These are phyloP conservation scores for Centella asiatica DNA, from an alignment of 129 eudicot species.

Conservation along the genomic window DNA sequence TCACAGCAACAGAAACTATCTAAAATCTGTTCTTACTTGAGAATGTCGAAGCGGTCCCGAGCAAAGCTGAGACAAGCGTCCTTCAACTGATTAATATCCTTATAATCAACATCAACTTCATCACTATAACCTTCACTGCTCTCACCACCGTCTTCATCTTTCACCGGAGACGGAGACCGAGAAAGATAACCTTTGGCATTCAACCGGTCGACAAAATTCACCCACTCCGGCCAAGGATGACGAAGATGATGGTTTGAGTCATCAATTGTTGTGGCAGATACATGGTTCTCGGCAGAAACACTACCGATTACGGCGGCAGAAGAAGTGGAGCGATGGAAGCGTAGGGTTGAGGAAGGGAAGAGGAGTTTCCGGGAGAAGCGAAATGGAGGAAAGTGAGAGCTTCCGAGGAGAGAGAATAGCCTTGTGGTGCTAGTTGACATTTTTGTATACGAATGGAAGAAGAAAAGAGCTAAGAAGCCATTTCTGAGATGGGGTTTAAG, in stretches of 20 bases:
- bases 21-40: slow-evolving; percentile 31
- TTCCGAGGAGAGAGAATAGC: slow-evolving; percentile 31
- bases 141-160: slow-evolving; percentile 11
- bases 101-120: slow-evolving; percentile 36
- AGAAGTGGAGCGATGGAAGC: slow-evolving; percentile 29
- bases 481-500: not conserved
- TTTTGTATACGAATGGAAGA: not conserved
- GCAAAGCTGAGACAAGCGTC: slow-evolving; percentile 79
- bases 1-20: not conserved
- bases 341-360: slow-evolving; percentile 29
- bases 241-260: slow-evolving; percentile 10
- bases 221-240: slow-evolving; percentile 98
- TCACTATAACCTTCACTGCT: slow-evolving; percentile 12
- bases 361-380: slow-evolving; percentile 16
- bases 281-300: not conserved
- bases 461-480: not conserved
- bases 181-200: slow-evolving; percentile 65
- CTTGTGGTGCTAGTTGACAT: slow-evolving; percentile 21
- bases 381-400: slow-evolving; percentile 21
- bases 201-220: slow-evolving; percentile 62
- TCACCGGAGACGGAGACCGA: not conserved
- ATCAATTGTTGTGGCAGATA: not conserved
- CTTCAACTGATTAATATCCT: slow-evolving; percentile 48
- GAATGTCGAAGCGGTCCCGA: slow-evolving; percentile 84
- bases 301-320: slow-evolving; percentile 21